phyloP scores from a whole-genome alignment of 169 alveolate species.

The Eimeria maxima region DNA sequence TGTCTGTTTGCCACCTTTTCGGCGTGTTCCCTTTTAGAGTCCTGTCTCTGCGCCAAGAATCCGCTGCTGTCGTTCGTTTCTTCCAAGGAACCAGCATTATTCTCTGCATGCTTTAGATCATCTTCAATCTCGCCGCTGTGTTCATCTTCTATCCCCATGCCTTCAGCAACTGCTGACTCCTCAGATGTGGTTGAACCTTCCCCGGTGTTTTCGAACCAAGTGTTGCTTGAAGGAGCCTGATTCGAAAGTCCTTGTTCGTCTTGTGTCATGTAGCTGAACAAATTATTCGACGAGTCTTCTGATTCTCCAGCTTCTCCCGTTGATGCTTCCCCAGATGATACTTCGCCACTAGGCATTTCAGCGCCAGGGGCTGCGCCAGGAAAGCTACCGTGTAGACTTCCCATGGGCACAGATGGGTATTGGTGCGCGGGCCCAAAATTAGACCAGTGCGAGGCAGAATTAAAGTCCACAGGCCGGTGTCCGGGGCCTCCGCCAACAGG shows the following conservation, averaged over 20 bases:
- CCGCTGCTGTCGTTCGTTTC: neutral
- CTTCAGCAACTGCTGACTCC: constrained; percentile 5
- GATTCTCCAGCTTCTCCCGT: neutral
- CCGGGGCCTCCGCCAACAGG: neutral
- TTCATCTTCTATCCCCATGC: constrained; percentile 7
- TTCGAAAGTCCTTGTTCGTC: neutral
- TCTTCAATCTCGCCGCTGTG: neutral
- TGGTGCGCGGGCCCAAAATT: constrained; percentile 35
- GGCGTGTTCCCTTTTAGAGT: neutral
- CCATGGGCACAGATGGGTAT: constrained; percentile 34
- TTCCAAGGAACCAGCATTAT: neutral
- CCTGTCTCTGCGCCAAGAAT: neutral
- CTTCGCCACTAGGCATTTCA: neutral
- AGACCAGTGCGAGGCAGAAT: constrained; percentile 29
- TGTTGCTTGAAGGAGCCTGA: constrained; percentile 4
- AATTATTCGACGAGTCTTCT: neutral
- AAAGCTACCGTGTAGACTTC: neutral
- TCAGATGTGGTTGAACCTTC: neutral
- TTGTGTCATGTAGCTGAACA: constrained; percentile 6
- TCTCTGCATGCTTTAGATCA: neutral
- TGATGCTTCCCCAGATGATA: neutral
- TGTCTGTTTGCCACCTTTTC: neutral
- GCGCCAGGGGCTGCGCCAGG: neutral
- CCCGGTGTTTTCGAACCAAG: neutral
- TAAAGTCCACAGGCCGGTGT: neutral